Conservation (phyloP, 2,329 filamentous ascomycete species). For the Coniochaeta sp. region DNA sequence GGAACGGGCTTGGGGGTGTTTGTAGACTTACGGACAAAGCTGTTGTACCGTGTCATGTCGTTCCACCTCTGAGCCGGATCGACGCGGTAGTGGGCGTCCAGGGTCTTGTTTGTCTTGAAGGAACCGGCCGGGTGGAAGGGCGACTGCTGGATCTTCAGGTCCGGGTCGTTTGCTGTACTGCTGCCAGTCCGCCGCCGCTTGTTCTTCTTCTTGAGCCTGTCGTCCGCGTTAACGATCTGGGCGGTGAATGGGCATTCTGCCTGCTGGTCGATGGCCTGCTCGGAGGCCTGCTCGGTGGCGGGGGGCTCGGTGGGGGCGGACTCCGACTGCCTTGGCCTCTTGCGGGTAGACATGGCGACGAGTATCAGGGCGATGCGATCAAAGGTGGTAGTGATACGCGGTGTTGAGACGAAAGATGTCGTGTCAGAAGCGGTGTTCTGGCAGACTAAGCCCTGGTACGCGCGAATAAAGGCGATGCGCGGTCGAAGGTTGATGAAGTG, state of each 20-base stretch:
- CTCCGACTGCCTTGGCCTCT: conserved; percentile 34
- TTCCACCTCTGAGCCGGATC: conserved; percentile 46
- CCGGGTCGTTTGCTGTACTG: conserved; percentile 35
- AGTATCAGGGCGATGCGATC: too few relatives aligned
- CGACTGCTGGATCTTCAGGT: conserved; percentile 41
- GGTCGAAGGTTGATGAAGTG: too few relatives aligned
- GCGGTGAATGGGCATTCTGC: conserved; percentile 51
- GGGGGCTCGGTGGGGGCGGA: too few relatives aligned
- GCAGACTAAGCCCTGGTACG: too few relatives aligned
- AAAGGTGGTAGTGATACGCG: too few relatives aligned
- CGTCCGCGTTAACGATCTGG: conserved; percentile 36
- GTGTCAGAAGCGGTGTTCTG: too few relatives aligned
- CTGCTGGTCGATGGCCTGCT: conserved; percentile 35
- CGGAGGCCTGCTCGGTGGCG: too few relatives aligned
- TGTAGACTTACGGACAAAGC: conserved; percentile 53
- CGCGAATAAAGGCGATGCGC: too few relatives aligned
- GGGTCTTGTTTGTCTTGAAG: conserved; percentile 45
- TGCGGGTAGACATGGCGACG: conserved; percentile 36
- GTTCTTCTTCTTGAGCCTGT: conserved; percentile 37
- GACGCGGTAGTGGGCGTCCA: conserved; percentile 49
- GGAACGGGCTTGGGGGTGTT: too few relatives aligned
- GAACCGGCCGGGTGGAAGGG: conserved; percentile 48
- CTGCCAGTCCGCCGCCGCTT: conserved; percentile 36
- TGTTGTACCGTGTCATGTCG: conserved; percentile 55
- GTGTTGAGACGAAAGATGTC: too few relatives aligned